Conservation (phyloP, 352 stramenopile species). For the Phytophthora citrophthora region DNA sequence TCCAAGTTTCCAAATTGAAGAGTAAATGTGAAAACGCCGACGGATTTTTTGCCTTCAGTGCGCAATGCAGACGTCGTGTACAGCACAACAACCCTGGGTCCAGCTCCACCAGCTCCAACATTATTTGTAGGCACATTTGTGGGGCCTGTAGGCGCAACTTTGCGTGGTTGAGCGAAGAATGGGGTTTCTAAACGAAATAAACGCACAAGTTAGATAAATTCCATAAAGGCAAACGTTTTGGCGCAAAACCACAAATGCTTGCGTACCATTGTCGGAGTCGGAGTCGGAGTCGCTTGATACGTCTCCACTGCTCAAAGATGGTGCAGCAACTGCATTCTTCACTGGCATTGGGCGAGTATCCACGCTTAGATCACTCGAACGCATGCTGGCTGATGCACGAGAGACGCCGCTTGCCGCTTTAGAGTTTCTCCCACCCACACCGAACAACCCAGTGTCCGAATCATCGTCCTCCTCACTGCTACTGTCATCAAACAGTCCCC, state of each 20-base stretch:
- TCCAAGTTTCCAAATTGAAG: slow-evolving; percentile 54
- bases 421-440: slow-evolving; percentile 30
- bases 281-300: slow-evolving; percentile 41
- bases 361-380: slow-evolving; percentile 32
- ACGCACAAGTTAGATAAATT: slow-evolving; percentile 12
- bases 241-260: not conserved
- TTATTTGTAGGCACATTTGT: slow-evolving; percentile 24
- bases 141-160: slow-evolving; percentile 23
- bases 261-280: slow-evolving; percentile 37
- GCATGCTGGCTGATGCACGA: slow-evolving; percentile 16
- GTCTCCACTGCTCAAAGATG: slow-evolving; percentile 30
- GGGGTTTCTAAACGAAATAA: slow-evolving; percentile 22
- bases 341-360: slow-evolving; percentile 5
- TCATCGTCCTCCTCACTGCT: slow-evolving; percentile 60
- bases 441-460: slow-evolving; percentile 60
- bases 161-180: slow-evolving; percentile 32
- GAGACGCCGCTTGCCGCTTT: slow-evolving; percentile 18
- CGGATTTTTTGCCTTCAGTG: slow-evolving; percentile 65
- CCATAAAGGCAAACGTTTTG: not conserved
- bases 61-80: slow-evolving; percentile 65
- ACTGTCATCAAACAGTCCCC: slow-evolving; percentile 85
- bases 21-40: slow-evolving; percentile 74
- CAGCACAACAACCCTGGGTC: slow-evolving; percentile 46
- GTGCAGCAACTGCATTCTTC: slow-evolving; percentile 15
- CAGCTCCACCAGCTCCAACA: slow-evolving; percentile 26